Conservation (phyloP, 139 green algal species). For the Micromonas commoda region DNA sequence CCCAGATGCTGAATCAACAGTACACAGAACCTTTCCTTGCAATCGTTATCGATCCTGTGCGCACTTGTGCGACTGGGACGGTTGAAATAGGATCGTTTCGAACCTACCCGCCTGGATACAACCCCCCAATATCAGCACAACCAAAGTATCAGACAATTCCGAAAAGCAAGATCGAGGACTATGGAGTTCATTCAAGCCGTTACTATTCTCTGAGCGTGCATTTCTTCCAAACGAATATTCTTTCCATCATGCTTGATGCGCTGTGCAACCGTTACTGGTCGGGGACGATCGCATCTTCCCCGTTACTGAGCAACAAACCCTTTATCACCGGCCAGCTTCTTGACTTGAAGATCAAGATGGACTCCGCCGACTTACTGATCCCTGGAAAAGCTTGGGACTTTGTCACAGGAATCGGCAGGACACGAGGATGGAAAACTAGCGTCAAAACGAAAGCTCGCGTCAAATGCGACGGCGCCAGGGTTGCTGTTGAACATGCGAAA, state of each 20-base stretch:
- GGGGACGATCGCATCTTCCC: slow-evolving; percentile 72
- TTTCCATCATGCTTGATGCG: slow-evolving; percentile 76
- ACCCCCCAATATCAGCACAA: slow-evolving; percentile 57
- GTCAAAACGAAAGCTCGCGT: no score
- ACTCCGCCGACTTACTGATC: no score
- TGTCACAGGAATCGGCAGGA: no score
- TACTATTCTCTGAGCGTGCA: slow-evolving; percentile 65
- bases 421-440: no score
- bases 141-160: slow-evolving; percentile 97
- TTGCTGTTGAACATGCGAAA: no score
- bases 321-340: background rate
- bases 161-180: slow-evolving; percentile 97
- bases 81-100: slow-evolving; percentile 94
- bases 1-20: slow-evolving; percentile 82
- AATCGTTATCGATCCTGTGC: slow-evolving; percentile 92
- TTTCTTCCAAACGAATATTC: slow-evolving; percentile 89
- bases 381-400: no score
- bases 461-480: no score
- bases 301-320: slow-evolving; percentile 54
- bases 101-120: slow-evolving; percentile 68
- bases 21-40: slow-evolving; percentile 93
- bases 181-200: slow-evolving; percentile 74
- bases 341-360: no score
- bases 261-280: slow-evolving; percentile 97
- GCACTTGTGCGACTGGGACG: slow-evolving; percentile 84